Evolutionary conservation across 1,284 basidiomycete species (phyloP).

Genomic region (Moesziomyces sp.): DNA sequence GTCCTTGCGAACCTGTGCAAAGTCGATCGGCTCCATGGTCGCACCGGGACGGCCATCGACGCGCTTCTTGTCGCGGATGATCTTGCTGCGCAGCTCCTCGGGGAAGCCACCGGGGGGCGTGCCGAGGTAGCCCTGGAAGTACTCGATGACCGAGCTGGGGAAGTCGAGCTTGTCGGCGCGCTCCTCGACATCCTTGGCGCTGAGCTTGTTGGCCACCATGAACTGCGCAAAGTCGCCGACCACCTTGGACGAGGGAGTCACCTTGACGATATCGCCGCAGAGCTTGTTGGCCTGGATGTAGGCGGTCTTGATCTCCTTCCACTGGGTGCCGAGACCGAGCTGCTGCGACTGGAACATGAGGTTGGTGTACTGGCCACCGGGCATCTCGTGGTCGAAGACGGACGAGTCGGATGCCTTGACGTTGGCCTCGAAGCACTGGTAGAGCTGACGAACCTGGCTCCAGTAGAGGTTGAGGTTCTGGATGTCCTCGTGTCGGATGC

Average conservation of each 20-base stretch:
- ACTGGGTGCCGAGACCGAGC: slow-evolving; percentile 95
- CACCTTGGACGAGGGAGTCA: slow-evolving; percentile 98
- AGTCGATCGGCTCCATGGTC: slow-evolving; percentile 86
- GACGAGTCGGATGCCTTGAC: slow-evolving; percentile 86
- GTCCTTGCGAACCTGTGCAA: slow-evolving; percentile 94
- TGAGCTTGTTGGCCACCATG: slow-evolving; percentile 95
- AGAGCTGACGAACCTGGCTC: slow-evolving; percentile 95
- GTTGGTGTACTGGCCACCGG: slow-evolving; percentile 79
- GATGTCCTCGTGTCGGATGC: slow-evolving; percentile 96
- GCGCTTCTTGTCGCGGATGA: slow-evolving; percentile 92
- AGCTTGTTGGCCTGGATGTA: slow-evolving; percentile 78
- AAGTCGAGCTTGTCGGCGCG: slow-evolving; percentile 92
- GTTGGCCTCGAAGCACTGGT: slow-evolving; percentile 97
- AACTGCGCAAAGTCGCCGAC: slow-evolving; percentile 97
- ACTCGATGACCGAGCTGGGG: slow-evolving; percentile 76
- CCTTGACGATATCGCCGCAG: slow-evolving; percentile 99
- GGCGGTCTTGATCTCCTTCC: slow-evolving; percentile 98
- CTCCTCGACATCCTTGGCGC: slow-evolving; percentile 85
- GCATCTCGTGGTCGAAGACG: slow-evolving; percentile 99
- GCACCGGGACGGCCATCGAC: slow-evolving; percentile 94
- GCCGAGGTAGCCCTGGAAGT: slow-evolving; percentile 84
- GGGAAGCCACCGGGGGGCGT: slow-evolving; percentile 86
- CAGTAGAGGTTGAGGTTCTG: slow-evolving; percentile 98
- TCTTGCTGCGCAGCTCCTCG: slow-evolving; percentile 87
- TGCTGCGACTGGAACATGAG: slow-evolving; percentile 94